phyloP scores from a whole-genome alignment of 2,329 filamentous ascomycete genomes.

The Colletotrichum noveboracense region DNA sequence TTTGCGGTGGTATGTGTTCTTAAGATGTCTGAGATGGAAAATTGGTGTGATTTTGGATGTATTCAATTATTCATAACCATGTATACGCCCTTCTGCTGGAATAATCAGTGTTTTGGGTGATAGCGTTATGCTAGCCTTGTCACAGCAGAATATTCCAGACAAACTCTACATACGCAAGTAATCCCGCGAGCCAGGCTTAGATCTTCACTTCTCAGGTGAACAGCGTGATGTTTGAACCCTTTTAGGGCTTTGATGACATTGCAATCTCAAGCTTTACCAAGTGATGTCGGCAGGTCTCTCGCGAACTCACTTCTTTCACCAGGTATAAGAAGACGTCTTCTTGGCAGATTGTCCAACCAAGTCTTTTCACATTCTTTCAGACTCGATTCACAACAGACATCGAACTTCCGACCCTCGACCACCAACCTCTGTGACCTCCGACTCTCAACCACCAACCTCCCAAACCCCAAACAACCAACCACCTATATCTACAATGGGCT shows the following conservation, averaged over 20 bases:
- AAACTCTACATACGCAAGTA: neutral
- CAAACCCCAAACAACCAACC: neutral
- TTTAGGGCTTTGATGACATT: neutral
- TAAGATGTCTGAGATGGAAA: neutral
- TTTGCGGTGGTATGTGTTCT: neutral
- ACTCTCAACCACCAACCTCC: neutral
- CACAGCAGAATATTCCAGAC: neutral
- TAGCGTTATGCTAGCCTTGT: neutral
- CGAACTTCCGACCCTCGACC: neutral
- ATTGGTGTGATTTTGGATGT: neutral
- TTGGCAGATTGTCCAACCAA: neutral
- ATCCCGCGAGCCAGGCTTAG: neutral
- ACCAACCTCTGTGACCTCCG: neutral
- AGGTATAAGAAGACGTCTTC: neutral
- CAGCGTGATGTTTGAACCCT: neutral
- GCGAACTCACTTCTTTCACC: neutral
- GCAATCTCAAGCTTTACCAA: neutral
- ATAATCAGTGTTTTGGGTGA: neutral
- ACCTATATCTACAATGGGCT: neutral
- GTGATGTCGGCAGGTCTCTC: neutral
- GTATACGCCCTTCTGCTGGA: rapidly evolving
- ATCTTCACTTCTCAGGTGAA: neutral
- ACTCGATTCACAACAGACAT: neutral
- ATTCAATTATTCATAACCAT: neutral
- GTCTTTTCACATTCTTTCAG: neutral